These are phyloP conservation scores for Dendryphion nanum DNA, from an alignment of 2,329 filamentous ascomycete genomes.

Conservation along the genomic window DNA sequence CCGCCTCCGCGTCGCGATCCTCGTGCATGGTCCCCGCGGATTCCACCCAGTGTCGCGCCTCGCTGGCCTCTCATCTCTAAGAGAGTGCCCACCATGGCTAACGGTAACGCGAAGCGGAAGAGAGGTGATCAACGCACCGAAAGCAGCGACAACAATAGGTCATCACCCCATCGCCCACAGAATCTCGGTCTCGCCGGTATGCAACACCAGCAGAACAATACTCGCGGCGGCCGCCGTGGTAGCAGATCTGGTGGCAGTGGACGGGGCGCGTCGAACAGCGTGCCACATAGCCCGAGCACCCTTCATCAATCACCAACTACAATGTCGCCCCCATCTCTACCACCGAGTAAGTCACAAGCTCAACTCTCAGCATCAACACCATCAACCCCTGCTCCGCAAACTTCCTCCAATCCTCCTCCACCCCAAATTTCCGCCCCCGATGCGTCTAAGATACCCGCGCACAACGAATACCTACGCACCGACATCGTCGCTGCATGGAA, in stretches of 20 bases:
- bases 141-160: constrained; percentile 39
- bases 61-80: constrained; percentile 25
- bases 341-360: constrained; percentile 10
- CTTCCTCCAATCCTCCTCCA: constrained; percentile 14
- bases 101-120: constrained; percentile 58
- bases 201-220: constrained; percentile 43
- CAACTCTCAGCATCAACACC: constrained; percentile 3
- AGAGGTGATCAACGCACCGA: constrained; percentile 47
- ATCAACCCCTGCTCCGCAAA: not conserved
- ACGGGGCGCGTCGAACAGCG: constrained; percentile 24
- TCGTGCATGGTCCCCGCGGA: constrained; percentile 29
- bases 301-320: constrained; percentile 29
- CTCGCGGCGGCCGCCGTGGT: constrained; percentile 27
- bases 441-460: constrained; percentile 48
- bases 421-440: constrained; percentile 37
- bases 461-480: constrained; percentile 75
- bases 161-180: constrained; percentile 53
- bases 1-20: constrained; percentile 10
- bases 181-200: constrained; percentile 53
- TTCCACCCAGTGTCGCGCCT: constrained; percentile 16
- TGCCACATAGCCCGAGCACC: constrained; percentile 29
- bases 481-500: constrained; percentile 67
- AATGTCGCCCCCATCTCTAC: constrained; percentile 28
- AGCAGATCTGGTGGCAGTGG: constrained; percentile 27
- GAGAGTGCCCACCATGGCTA: constrained; percentile 49